A percentile compares a stretch with the other conserved stretches of the same genome.
Evolutionary conservation across 768 basidiomycete genomes (phyloP).

Genomic region (Amanita thiersii): DNA sequence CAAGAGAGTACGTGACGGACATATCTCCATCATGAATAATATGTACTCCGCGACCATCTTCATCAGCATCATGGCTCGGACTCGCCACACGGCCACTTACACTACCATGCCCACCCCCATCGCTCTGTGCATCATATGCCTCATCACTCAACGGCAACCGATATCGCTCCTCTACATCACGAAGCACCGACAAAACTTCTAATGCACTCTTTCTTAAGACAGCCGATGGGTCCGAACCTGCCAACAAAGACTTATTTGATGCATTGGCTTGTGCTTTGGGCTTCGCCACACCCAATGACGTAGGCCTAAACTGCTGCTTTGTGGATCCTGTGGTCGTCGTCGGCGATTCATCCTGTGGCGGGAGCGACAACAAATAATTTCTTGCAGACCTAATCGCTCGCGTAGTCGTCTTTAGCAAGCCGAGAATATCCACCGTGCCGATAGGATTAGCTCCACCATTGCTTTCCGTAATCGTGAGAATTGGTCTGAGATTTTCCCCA

Average conservation of each 20-base stretch:
- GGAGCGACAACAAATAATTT: constrained; percentile 76
- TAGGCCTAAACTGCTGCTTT: constrained; percentile 59
- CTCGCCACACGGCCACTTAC: constrained; percentile 28
- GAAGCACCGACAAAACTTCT: constrained; percentile 74
- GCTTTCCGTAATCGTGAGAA: constrained; percentile 10
- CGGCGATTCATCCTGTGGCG: constrained; percentile 62
- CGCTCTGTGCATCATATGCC: constrained; percentile 76
- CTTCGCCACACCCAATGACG: constrained; percentile 31
- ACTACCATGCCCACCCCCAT: constrained; percentile 39
- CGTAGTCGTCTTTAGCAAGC: constrained; percentile 70
- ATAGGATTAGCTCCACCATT: background rate
- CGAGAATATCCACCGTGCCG: constrained; percentile 49
- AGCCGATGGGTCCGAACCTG: constrained; percentile 50
- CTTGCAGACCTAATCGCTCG: constrained; percentile 74
- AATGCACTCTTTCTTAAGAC: constrained; percentile 72
- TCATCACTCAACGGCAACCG: constrained; percentile 74
- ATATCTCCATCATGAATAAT: constrained; percentile 35
- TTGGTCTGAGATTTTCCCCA: constrained; percentile 9
- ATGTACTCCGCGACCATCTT: constrained; percentile 9
- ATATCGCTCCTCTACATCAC: constrained; percentile 72
- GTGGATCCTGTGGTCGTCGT: constrained; percentile 42
- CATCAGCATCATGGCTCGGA: constrained; percentile 18
- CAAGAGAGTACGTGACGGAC: constrained; percentile 59
- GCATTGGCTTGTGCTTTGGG: constrained; percentile 20
- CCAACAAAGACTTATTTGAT: constrained; percentile 10